Percentiles rank a stretch among this genome's conserved stretches.
Conservation (phyloP, 129 eudicot genomes). For the Apium graveolens region DNA sequence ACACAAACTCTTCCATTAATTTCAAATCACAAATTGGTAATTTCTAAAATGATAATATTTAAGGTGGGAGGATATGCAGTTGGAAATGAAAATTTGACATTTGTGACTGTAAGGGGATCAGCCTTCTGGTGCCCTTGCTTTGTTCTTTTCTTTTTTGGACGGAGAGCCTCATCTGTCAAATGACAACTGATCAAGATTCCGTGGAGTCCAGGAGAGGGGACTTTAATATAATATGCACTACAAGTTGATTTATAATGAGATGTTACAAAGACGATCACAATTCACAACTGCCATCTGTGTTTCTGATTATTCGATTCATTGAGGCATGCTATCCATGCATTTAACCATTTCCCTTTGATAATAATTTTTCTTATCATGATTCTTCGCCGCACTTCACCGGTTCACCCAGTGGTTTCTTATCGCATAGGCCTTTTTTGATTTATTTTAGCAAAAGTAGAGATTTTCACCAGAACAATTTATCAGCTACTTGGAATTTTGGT, state of each 20-base stretch:
- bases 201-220: background rate
- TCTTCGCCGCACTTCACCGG: too few species aligned
- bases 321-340: background rate
- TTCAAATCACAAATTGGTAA: background rate
- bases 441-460: too few species aligned
- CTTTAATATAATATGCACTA: background rate
- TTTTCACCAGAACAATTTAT: too few species aligned
- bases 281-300: background rate
- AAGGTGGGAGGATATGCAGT: slow-evolving; percentile 54
- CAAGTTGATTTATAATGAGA: background rate
- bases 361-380: too few species aligned
- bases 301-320: too few species aligned
- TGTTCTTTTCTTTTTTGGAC: slow-evolving; percentile 41
- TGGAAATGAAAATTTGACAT: slow-evolving; percentile 40
- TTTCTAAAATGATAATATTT: background rate
- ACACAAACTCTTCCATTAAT: background rate
- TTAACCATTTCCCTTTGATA: too few species aligned
- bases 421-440: too few species aligned
- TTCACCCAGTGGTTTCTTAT: too few species aligned
- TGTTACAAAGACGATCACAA: too few species aligned
- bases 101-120: slow-evolving; percentile 23
- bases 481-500: too few species aligned
- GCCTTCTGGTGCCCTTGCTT: slow-evolving; percentile 39
- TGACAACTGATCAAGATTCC: background rate
- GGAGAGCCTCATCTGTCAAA: slow-evolving; percentile 36